A percentile compares a stretch with the other conserved stretches of the same genome.
phyloP scores from a whole-genome alignment of 208 protist genomes.

The Trypanosomatidae sp. region DNA sequence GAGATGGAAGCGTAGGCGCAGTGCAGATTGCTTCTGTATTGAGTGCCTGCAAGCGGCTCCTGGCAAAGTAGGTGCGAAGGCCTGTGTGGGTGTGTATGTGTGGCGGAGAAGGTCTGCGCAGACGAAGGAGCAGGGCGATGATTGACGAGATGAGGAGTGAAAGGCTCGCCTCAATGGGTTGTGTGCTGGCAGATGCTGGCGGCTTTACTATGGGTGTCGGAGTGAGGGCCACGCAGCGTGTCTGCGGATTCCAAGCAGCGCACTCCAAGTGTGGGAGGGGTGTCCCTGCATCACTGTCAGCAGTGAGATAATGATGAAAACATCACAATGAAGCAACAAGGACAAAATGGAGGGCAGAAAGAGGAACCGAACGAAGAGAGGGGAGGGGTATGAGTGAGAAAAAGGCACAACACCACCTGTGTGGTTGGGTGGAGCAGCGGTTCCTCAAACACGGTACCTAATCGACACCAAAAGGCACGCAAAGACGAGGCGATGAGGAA shows the following conservation, averaged over 20 bases:
- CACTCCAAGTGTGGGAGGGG: background rate
- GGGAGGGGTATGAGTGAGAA: background rate
- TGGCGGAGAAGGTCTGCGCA: background rate
- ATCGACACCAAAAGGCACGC: background rate
- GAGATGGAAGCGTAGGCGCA: background rate
- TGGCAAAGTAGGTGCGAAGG: background rate
- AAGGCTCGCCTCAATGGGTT: too few relatives aligned
- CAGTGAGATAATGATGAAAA: background rate
- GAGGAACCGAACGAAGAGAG: background rate
- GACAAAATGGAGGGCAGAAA: background rate
- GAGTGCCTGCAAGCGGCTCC: background rate
- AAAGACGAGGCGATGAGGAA: background rate
- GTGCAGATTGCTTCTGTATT: background rate
- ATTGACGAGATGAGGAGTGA: too few relatives aligned
- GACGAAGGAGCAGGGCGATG: too few relatives aligned
- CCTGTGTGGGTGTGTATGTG: background rate
- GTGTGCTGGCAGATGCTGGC: too few relatives aligned
- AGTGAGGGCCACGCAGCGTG: too few relatives aligned
- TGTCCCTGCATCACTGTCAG: background rate
- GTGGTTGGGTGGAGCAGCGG: background rate
- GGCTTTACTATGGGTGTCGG: too few relatives aligned
- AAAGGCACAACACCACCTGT: background rate
- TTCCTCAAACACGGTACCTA: background rate
- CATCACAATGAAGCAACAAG: background rate
- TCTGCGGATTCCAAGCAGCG: too few relatives aligned